Base-by-base conservation (phyloP, 2,329 filamentous ascomycete species). In the Sporothrix globosa region DNA sequence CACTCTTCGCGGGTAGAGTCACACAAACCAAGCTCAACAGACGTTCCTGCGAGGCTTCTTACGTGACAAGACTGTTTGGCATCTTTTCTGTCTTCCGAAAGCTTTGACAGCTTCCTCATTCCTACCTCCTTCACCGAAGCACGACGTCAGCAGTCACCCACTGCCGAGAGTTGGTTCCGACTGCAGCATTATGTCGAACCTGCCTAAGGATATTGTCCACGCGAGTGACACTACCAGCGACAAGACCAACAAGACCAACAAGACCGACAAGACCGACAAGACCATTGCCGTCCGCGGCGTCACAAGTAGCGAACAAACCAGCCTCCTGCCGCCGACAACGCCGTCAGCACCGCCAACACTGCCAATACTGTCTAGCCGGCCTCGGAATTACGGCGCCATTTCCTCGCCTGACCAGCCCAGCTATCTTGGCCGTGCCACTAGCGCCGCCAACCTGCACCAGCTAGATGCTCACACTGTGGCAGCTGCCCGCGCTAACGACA, bases 311-410 rank as follows among this genome's bases (percentile, higher is more conserved):
- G 21, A 46, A 17, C 41, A 24, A 21, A 27, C 39, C 21, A 13
- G n/a, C 14, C 58, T 63, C 24, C 39, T 63, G 6, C 17, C 21
- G 2, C 17, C 21, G 21, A 17, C 17, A 56, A 21, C 34, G 30
- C 14, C 46, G 17, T 48, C 46, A 48, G 6, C 30, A 34, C 27
- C 19, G 50, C 14, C 27, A 10, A 27, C 34, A 50, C 3, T 4
- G 30, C 10, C 50, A 21, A 30, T 17, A 19, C 27, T 44, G n/a
- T 50, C 44, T 11, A 30, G 39, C 71, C 71, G 65, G 69, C 69
- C 68, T 72, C 72, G 70, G 67, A 66, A 30, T 30, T 30, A 73
- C 70, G 72, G 72, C 66, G 63, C 72, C 9, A 68, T 72, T 41
- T 48, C 61, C 65, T 30, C 48, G 24, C 39, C 41, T 60, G 69